Percentiles rank a stretch among this genome's conserved stretches.
These are phyloP conservation scores for Fragilaria crotonensis DNA, from an alignment of 108 stramenopile genomes.

Conservation along the genomic window DNA sequence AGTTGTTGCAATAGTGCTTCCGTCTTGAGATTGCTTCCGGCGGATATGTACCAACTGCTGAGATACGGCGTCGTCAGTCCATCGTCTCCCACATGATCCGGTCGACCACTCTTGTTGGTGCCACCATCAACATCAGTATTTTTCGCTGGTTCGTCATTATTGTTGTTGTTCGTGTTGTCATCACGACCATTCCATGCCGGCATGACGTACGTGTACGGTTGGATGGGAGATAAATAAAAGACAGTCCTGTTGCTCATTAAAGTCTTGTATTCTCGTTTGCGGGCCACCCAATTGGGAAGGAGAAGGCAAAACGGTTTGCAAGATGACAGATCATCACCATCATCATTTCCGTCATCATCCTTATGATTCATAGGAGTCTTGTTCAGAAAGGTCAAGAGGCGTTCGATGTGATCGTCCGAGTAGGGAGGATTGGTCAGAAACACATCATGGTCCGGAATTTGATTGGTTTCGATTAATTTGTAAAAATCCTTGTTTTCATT, in stretches of 20 bases:
- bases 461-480: conserved; percentile 32
- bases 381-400: conserved; percentile 51
- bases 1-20: neutral
- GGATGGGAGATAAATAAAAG: neutral
- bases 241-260: neutral
- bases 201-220: neutral
- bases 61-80: conserved; percentile 3
- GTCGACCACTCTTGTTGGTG: neutral
- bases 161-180: too few relatives aligned
- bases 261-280: conserved; percentile 64
- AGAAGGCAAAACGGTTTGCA: conserved; percentile 65
- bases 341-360: conserved; percentile 4
- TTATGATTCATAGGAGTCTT: conserved; percentile 25
- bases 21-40: neutral
- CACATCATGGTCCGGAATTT: conserved; percentile 71
- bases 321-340: too few relatives aligned
- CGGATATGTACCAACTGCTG: neutral
- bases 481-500: conserved; percentile 83
- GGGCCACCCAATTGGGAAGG: conserved; percentile 81
- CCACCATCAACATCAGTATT: too few relatives aligned
- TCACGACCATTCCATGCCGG: neutral
- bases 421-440: conserved; percentile 97
- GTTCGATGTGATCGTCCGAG: conserved; percentile 85
- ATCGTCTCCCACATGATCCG: neutral
- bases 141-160: too few relatives aligned